Evolutionary conservation across 495 filamentous ascomycete species (phyloP), one percentile per base, ranked within the genome.

Genomic region (Xylaria telfairii): DNA sequence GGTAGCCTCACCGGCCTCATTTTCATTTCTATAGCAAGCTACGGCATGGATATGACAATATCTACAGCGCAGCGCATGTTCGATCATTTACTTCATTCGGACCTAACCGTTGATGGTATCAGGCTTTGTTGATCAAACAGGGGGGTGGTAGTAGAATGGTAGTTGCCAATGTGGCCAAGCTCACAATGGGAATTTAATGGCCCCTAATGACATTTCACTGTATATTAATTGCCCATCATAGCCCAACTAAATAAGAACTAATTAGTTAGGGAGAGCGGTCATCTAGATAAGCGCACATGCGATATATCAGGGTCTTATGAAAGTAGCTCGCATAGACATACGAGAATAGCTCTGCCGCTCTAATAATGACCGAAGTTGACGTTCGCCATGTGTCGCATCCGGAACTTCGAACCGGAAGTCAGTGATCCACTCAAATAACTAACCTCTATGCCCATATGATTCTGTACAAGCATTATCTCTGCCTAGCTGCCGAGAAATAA

Each of bases 41-140:
- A 75, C 72, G 72, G 79, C 72, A 69, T 83, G 82, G 44, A 84
- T 80, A 54, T 89, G 89, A 21, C 83, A 80, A 63, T 89, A 91
- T 9, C 89, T 88, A 8, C 81, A 61, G 42, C 82, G 78, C 13
- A 91, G 76, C 3, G 83, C 85, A 30, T 74, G 75, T 1, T 80
- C 75, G 15, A 85, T 79, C 6, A 84, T 82, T 12, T 54, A 54
- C 51, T 30, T 54, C 51, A 19, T 54, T 78, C 72, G 70, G 76
- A 71, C 54, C 75, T 49, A 34, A 59, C 72, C 59, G 63, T 63
- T 63, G 69, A 51, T 21, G 61, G 54, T 68, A 32, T 68, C 56
- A 66, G 32, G 9, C n/a, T 42, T 30, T 68, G 65, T 37, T 72
- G 63, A 24, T 57, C 47, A 2, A 67, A 34, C 21, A 59, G 46